Conservation (phyloP, 768 basidiomycete species). For the Exsudoporus frostii region DNA sequence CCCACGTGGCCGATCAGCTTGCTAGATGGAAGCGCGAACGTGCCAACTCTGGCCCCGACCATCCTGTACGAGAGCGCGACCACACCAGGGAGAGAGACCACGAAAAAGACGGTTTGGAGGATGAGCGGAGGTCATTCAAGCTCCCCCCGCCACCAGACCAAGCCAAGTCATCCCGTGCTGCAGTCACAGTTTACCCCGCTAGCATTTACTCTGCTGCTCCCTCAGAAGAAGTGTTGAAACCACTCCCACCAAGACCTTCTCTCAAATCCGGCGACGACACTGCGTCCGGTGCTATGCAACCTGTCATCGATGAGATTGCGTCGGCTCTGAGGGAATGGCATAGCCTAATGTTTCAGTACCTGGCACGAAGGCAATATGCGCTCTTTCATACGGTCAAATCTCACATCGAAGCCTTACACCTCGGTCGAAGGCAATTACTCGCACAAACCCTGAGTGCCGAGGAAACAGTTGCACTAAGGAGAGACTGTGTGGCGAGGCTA, state of each 20-base stretch:
- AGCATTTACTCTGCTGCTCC: conserved; percentile 74
- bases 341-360: conserved; percentile 84
- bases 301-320: conserved; percentile 95
- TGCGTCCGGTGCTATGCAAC: conserved; percentile 73
- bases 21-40: conserved; percentile 42
- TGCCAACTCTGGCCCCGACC: conserved; percentile 26
- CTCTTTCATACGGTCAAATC: conserved; percentile 83
- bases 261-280: conserved; percentile 95
- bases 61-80: conserved; percentile 31
- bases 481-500: conserved; percentile 83
- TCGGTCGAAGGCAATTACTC: conserved; percentile 87
- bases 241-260: conserved; percentile 86
- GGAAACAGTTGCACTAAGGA: conserved; percentile 76
- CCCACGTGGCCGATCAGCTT: conserved; percentile 45
- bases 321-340: conserved; percentile 97
- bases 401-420: conserved; percentile 88
- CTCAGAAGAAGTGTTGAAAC: conserved; percentile 64
- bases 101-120: conserved; percentile 63
- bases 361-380: conserved; percentile 84
- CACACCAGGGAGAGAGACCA: conserved; percentile 49
- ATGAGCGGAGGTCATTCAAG: conserved; percentile 61
- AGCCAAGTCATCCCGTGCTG: conserved; percentile 67
- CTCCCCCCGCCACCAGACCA: conserved; percentile 74
- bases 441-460: conserved; percentile 84
- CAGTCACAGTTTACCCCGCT: conserved; percentile 67